Conservation (phyloP, 2,329 filamentous ascomycete species). For the Aspergillus candidus region DNA sequence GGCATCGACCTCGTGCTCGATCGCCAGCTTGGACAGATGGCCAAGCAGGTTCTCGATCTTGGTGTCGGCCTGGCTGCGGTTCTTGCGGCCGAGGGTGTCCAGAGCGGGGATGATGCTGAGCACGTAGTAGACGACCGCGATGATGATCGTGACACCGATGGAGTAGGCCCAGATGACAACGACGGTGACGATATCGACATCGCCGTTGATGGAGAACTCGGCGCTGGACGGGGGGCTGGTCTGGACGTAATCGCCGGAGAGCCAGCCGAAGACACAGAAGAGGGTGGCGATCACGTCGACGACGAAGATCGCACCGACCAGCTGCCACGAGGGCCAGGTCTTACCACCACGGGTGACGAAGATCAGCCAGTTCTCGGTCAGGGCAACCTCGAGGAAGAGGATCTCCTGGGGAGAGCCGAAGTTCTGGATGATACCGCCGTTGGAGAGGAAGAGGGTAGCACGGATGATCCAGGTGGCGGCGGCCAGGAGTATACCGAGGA, state of each 20-base stretch:
- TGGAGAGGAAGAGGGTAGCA: slow-evolving; percentile 61
- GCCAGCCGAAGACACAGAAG: slow-evolving; percentile 71
- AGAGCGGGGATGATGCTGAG: slow-evolving; percentile 42
- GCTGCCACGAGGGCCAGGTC: slow-evolving; percentile 69
- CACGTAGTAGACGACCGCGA: slow-evolving; percentile 48
- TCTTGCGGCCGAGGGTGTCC: slow-evolving; percentile 49
- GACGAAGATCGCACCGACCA: slow-evolving; percentile 63
- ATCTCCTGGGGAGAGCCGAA: slow-evolving; percentile 70
- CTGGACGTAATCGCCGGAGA: slow-evolving; percentile 47
- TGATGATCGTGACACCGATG: slow-evolving; percentile 48
- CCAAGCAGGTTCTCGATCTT: slow-evolving; percentile 50
- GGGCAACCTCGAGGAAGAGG: slow-evolving; percentile 83
- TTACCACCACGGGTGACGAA: slow-evolving; percentile 85
- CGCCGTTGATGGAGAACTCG: slow-evolving; percentile 42
- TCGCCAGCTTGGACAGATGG: slow-evolving; percentile 47
- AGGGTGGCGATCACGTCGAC: slow-evolving; percentile 67
- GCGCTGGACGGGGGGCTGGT: slow-evolving; percentile 22
- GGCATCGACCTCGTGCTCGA: slow-evolving; percentile 46
- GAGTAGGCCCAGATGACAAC: slow-evolving; percentile 50
- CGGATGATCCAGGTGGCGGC: slow-evolving; percentile 67
- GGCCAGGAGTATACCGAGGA: slow-evolving; percentile 62
- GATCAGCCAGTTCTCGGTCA: slow-evolving; percentile 95
- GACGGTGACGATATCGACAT: slow-evolving; percentile 53
- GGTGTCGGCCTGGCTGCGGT: slow-evolving; percentile 46
- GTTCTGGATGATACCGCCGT: slow-evolving; percentile 69